A percentile compares a stretch with the other conserved stretches of the same genome.
These are phyloP conservation scores for Yarrowia sp. DNA, from an alignment of 805 yeast genomes.

Conservation along the genomic window DNA sequence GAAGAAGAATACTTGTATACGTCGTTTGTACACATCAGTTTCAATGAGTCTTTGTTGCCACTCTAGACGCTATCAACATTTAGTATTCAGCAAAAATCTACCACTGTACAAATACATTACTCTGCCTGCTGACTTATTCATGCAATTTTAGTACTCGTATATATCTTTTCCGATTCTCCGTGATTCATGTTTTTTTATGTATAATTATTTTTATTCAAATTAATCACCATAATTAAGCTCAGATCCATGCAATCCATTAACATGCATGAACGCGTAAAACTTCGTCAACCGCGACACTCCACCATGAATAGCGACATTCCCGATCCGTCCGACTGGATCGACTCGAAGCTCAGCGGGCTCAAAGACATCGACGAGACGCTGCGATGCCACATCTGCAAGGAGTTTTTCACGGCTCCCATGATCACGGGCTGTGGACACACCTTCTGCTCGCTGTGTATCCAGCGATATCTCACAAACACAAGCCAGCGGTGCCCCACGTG, in stretches of 20 bases:
- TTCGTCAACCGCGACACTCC: background rate
- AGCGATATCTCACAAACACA: conserved; percentile 61
- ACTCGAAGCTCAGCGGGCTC: conserved; percentile 54
- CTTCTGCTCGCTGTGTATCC: conserved; percentile 82
- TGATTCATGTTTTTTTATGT: background rate
- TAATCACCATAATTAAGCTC: background rate
- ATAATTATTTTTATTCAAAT: background rate
- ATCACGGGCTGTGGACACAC: conserved; percentile 84
- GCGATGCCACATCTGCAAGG: conserved; percentile 87
- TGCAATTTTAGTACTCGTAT: background rate
- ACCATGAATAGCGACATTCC: conserved; percentile 33
- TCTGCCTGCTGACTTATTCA: too few relatives aligned
- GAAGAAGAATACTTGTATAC: too few relatives aligned
- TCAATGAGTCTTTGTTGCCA: too few relatives aligned
- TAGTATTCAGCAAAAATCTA: too few relatives aligned
- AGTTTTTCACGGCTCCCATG: conserved; percentile 74
- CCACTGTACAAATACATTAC: too few relatives aligned
- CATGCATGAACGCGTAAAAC: conserved; percentile 22
- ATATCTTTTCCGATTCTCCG: background rate
- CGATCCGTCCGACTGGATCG: conserved; percentile 72
- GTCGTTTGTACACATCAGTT: too few relatives aligned
- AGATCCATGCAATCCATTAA: background rate
- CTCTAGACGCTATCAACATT: too few relatives aligned
- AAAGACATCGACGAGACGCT: conserved; percentile 64
- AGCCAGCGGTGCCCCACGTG: conserved; percentile 75